Conservation (phyloP, 768 basidiomycete genomes). For the Mycena haematopus region DNA sequence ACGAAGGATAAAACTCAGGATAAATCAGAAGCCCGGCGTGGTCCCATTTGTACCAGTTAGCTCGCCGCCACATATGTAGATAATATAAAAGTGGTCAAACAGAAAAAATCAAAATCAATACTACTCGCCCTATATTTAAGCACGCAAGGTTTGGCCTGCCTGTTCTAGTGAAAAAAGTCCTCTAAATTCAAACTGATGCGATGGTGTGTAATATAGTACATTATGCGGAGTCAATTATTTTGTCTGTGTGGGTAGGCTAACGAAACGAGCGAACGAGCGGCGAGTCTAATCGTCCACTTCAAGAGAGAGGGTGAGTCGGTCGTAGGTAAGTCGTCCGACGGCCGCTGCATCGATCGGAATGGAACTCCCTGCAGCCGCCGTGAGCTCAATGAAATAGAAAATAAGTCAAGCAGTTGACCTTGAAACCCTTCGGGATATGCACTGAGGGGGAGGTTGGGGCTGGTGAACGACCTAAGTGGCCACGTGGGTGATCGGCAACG, state of each 20-base stretch:
- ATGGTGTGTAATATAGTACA: conserved; percentile 10
- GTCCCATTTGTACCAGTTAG: no score
- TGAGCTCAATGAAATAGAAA: background rate
- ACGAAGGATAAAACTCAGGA: no score
- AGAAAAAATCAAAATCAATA: no score
- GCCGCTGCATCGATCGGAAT: conserved; percentile 82
- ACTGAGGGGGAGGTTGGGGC: conserved; percentile 70
- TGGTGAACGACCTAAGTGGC: conserved; percentile 68
- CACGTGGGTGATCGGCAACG: background rate
- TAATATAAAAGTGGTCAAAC: no score
- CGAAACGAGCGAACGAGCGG: background rate
- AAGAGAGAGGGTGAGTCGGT: conserved; percentile 60
- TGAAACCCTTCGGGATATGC: conserved; percentile 90
- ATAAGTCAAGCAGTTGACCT: conserved; percentile 38
- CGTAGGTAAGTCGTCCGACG: conserved; percentile 66
- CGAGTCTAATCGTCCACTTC: conserved; percentile 64
- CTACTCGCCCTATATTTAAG: no score
- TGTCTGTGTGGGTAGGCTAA: conserved; percentile 2
- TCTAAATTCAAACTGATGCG: conserved; percentile 6
- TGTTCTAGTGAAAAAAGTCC: background rate
- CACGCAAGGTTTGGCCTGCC: no score
- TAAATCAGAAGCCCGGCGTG: no score
- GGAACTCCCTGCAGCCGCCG: conserved; percentile 57
- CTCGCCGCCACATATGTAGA: no score
- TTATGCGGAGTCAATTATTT: conserved; percentile 10